These are phyloP conservation scores for Leccinum subgranulosum DNA, from an alignment of 768 basidiomycete species.

Conservation along the genomic window DNA sequence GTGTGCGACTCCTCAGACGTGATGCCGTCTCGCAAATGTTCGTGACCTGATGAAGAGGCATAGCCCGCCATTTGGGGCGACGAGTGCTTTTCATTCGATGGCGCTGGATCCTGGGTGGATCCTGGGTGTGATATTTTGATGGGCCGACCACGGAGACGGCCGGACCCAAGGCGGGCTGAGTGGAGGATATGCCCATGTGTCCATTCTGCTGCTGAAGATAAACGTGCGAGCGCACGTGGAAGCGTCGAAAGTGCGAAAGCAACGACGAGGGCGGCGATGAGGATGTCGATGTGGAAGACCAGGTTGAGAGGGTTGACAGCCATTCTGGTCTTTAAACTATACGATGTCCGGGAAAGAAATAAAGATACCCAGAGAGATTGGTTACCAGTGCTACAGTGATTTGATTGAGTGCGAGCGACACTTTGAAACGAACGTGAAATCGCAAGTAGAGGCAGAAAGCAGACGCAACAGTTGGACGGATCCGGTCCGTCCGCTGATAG, in stretches of 20 bases:
- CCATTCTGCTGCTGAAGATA: conserved; percentile 54
- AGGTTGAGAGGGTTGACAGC: conserved; percentile 13
- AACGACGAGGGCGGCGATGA: conserved; percentile 41
- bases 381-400: background rate
- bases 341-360: background rate
- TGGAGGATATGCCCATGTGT: conserved; percentile 49
- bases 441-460: background rate
- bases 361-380: background rate
- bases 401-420: background rate
- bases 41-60: conserved; percentile 23
- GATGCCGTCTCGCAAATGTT: conserved; percentile 5
- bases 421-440: conserved; percentile 16
- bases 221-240: conserved; percentile 50
- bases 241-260: conserved; percentile 43
- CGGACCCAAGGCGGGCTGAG: conserved; percentile 16
- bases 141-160: conserved; percentile 8
- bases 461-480: conserved; percentile 3
- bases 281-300: conserved; percentile 42
- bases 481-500: conserved; percentile 7
- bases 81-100: conserved; percentile 6
- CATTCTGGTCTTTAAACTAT: conserved; percentile 5
- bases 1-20: conserved; percentile 28
- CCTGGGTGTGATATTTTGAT: background rate
- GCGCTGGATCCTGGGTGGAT: background rate
- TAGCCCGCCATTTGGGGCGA: conserved; percentile 10